Conservation (phyloP, 108 stramenopile genomes). For the Skeletonema tropicum region DNA sequence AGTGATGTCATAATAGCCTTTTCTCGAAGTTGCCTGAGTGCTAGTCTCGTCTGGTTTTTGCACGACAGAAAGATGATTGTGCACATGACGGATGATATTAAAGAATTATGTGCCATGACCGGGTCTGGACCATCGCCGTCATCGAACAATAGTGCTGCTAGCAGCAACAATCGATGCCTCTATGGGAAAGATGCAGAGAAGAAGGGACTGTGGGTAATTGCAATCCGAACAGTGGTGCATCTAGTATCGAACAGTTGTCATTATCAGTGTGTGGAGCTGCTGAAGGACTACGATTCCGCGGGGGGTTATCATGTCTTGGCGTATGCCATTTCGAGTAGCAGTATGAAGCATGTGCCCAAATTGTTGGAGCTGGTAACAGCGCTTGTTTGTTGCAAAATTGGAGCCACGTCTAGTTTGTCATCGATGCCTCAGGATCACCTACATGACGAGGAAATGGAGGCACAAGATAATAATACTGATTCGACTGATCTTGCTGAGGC, state of each 20-base stretch:
- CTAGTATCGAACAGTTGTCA: conserved; percentile 77
- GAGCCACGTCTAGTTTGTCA: conserved; percentile 3
- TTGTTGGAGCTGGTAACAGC: conserved; percentile 78
- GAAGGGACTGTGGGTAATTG: conserved; percentile 86
- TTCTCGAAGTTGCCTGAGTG: conserved; percentile 73
- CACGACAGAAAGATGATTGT: conserved; percentile 93
- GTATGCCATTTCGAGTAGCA: conserved; percentile 75
- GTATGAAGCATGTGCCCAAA: conserved; percentile 67
- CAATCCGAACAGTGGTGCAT: conserved; percentile 79
- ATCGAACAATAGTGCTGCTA: not conserved
- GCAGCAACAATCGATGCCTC: conserved; percentile 50
- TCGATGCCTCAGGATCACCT: not conserved
- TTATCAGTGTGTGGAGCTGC: conserved; percentile 71
- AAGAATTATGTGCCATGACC: conserved; percentile 83
- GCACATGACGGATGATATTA: conserved; percentile 94
- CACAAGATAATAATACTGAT: not conserved
- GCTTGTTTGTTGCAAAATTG: conserved; percentile 66
- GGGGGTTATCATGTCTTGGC: conserved; percentile 87
- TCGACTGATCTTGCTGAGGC: conserved; percentile 41
- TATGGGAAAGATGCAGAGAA: conserved; percentile 83
- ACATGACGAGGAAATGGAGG: conserved; percentile 1
- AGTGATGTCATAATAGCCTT: conserved; percentile 88
- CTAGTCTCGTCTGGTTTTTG: conserved; percentile 89
- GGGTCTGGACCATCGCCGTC: conserved; percentile 14
- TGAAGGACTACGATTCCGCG: conserved; percentile 89